Evolutionary conservation across 1,139 yeast genomes (phyloP).

Genomic region (Candida anutae): DNA sequence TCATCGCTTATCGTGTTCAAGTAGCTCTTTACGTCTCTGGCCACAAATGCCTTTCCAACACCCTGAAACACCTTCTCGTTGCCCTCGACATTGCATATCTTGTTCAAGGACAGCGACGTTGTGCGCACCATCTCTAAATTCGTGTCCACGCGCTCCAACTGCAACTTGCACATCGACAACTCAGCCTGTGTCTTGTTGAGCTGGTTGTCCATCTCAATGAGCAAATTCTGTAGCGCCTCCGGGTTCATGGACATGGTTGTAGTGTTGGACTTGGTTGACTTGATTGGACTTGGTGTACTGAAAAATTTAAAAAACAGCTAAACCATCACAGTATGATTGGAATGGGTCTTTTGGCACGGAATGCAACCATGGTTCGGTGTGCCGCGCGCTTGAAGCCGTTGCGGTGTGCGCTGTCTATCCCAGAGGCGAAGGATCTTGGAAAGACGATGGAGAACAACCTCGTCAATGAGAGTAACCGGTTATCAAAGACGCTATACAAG

Average conservation of each 20-base stretch:
- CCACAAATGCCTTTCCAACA: constrained; percentile 67
- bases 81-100: constrained; percentile 23
- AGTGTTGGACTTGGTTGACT: too few species aligned
- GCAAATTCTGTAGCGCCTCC: constrained; percentile 45
- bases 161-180: constrained; percentile 53
- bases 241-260: constrained; percentile 29
- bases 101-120: constrained; percentile 47
- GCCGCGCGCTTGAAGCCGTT: too few species aligned
- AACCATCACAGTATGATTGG: too few species aligned
- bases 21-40: constrained; percentile 38
- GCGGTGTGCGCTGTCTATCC: too few species aligned
- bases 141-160: constrained; percentile 48
- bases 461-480: constrained; percentile 31
- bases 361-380: too few species aligned
- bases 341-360: too few species aligned
- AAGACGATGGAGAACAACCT: not conserved
- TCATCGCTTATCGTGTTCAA: constrained; percentile 42
- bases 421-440: too few species aligned
- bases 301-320: too few species aligned
- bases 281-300: too few species aligned
- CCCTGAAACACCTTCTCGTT: constrained; percentile 71
- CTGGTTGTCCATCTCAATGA: constrained; percentile 59
- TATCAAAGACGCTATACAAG: constrained; percentile 61
- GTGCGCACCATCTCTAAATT: constrained; percentile 50
- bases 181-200: constrained; percentile 56